Evolutionary conservation across 1,284 basidiomycete species (phyloP).

Genomic region (Naganishia sp.): DNA sequence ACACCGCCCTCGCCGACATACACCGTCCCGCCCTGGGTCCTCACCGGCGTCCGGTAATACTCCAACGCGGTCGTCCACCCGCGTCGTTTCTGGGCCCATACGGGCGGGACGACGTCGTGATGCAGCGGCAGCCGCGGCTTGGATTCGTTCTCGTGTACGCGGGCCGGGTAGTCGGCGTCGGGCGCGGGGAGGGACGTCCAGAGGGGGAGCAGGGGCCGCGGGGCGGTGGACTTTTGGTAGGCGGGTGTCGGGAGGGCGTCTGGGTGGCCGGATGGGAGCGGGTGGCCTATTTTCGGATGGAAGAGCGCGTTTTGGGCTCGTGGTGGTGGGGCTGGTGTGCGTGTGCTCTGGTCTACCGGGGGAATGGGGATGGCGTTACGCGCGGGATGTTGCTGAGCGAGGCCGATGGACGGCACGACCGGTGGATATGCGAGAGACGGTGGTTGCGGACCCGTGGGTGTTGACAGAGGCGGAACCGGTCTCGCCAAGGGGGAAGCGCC

Average conservation of each 20-base stretch:
- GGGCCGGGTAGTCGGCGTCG: slow-evolving; percentile 5
- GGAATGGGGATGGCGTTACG: not conserved
- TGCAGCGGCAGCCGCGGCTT: not conserved
- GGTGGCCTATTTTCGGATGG: slow-evolving; percentile 17
- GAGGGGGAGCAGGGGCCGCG: not conserved
- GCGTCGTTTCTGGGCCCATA: slow-evolving; percentile 45
- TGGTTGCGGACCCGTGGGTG: no score
- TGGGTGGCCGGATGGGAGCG: slow-evolving; percentile 5
- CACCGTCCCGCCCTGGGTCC: slow-evolving; percentile 44
- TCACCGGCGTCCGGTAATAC: slow-evolving; percentile 43
- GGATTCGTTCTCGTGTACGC: slow-evolving; percentile 1
- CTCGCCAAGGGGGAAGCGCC: no score
- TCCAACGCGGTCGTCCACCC: slow-evolving; percentile 41
- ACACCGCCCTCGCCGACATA: slow-evolving; percentile 43
- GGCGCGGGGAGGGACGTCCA: not conserved
- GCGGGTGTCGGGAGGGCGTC: not conserved
- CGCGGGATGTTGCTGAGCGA: not conserved
- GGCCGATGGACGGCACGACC: no score
- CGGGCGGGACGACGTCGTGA: slow-evolving; percentile 24
- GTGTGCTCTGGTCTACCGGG: not conserved
- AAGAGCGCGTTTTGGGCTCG: slow-evolving; percentile 6
- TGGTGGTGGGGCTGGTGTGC: not conserved
- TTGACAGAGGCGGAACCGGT: no score
- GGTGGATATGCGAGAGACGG: no score
- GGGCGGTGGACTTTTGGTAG: not conserved